Evolutionary conservation across 202 grass and related monocot genomes (phyloP), one percentile per base, ranked within the genome.

Genomic region (Musa balbisiana): DNA sequence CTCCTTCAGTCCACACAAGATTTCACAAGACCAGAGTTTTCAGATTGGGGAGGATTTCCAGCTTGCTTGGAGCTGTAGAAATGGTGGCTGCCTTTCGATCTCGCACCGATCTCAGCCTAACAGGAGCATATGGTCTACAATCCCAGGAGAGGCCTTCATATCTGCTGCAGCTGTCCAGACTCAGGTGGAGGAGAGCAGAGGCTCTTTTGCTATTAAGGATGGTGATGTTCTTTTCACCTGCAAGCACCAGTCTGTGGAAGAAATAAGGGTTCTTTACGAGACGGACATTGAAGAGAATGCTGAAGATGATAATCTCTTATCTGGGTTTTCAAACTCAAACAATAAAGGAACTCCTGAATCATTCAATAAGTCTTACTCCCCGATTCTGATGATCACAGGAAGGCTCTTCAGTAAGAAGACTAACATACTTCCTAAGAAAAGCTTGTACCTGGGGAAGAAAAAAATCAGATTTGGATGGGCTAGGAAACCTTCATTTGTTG

Each of bases 121-220:
- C 27, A 74, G 77, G 49, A 67, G 23, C 59, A 82, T 92, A 59
- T 96, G 93, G 93, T 87, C 78, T 49, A 92, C 80, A 13, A 56
- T 92, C 9, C 90, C 90, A 9, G 87, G 93, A 10, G 79, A 89
- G 72, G 87, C 93, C 33, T 96, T 96, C 86, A 70, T 97, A 62
- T 91, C 90, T 12, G 90, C 80, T 2, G 93, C 82, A 2, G 80
- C 84, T 20, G 90, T 76, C 2, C 55, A 50, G 63, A 90, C 87
- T 51, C 77, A 83, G 69, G 87, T 83, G 14, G 87, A 85, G 62
- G 93, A 96, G 81, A 90, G 90, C 73, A 83, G 93, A 33, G 93
- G 90, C 15, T 96, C 93, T 13, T 92, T 96, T 73, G 82, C 80
- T n/a, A 80, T 97, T 74, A 75, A 82, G 12, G 93, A 97, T 70